phyloP scores from a whole-genome alignment of 2,329 filamentous ascomycete species.

The Coniochaeta sp. region DNA sequence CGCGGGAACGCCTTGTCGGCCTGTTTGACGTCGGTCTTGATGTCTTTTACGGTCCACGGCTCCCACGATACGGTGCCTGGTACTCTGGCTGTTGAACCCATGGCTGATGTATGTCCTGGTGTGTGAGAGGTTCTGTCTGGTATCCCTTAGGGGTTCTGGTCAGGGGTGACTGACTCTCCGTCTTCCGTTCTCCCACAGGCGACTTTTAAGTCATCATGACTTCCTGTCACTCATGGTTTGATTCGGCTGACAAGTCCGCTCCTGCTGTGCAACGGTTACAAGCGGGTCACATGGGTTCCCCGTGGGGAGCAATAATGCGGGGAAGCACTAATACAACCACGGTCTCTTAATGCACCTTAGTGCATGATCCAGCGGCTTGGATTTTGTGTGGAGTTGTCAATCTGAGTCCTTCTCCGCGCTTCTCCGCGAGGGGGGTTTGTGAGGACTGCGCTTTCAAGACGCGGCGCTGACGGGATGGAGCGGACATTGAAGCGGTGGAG shows the following conservation, averaged over 20 bases:
- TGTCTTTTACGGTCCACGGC: not conserved
- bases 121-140: not conserved
- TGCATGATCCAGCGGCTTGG: not conserved
- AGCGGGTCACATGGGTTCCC: not conserved
- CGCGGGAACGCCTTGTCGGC: not conserved
- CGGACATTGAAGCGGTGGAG: not conserved
- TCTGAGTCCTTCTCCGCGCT: constrained; percentile 1
- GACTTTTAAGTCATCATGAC: constrained; percentile 1
- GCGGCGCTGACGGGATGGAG: not conserved
- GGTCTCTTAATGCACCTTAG: not conserved
- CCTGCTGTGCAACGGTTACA: not conserved
- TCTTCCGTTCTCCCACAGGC: not conserved
- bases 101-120: not conserved
- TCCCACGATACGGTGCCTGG: constrained; percentile 2
- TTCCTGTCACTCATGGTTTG: not conserved
- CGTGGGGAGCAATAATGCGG: not conserved
- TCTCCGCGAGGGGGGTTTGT: not conserved
- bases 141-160: not conserved
- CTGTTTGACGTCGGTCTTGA: not conserved
- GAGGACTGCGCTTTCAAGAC: not conserved
- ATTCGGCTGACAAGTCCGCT: not conserved
- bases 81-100: not conserved
- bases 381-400: not conserved
- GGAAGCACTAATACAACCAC: not conserved
- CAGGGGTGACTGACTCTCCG: not conserved